These are phyloP conservation scores for Medicago lupulina DNA, from an alignment of 306 rosid species.

Conservation along the genomic window DNA sequence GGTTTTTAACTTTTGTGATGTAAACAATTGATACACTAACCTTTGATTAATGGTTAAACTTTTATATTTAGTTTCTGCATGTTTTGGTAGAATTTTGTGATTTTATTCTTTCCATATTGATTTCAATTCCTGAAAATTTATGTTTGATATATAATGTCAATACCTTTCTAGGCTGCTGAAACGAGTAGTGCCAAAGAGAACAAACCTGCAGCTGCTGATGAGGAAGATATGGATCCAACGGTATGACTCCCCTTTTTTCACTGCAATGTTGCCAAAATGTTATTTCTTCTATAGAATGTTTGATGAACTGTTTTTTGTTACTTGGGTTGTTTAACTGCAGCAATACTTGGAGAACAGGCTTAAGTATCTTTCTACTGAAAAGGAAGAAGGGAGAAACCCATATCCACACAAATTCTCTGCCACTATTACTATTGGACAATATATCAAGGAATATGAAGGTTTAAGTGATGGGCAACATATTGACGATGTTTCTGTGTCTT, in stretches of 20 bases:
- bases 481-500: conserved; percentile 65
- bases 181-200: conserved; percentile 51
- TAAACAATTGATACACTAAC: too few species aligned
- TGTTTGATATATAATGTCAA: neutral
- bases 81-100: neutral
- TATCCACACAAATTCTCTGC: conserved; percentile 85
- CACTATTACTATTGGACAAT: conserved; percentile 59
- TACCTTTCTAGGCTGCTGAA: conserved; percentile 61
- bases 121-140: conserved; percentile 13
- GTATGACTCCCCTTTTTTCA: conserved; percentile 43
- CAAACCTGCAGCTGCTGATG: conserved; percentile 52
- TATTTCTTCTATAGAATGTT: neutral
- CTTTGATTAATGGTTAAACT: too few species aligned
- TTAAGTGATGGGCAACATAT: conserved; percentile 75
- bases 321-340: conserved; percentile 50
- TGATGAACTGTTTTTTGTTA: neutral
- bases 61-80: neutral
- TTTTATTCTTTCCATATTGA: conserved; percentile 1
- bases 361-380: conserved; percentile 64
- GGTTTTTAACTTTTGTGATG: too few species aligned
- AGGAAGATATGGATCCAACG: conserved; percentile 85
- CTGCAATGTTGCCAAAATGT: neutral
- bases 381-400: conserved; percentile 64
- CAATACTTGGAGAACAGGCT: conserved; percentile 87
- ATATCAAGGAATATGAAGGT: conserved; percentile 54